Base-by-base conservation (phyloP, 352 stramenopile genomes). In the Pythium insidiosum region DNA sequence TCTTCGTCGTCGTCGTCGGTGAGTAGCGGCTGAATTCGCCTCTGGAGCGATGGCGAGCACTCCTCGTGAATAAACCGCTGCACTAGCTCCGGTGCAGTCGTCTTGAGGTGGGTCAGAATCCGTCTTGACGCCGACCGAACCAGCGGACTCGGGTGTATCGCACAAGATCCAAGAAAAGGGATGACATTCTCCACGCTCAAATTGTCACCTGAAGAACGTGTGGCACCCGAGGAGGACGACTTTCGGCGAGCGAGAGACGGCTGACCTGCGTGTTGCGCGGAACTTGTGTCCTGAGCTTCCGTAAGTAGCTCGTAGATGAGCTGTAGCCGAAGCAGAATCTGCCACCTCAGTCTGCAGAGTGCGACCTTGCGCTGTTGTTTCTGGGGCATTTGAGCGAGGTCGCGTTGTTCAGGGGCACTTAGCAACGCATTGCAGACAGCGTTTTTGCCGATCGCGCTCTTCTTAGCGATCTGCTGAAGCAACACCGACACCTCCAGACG, bases 391-490 rank as follows among this genome's bases (percentile, higher is more conserved):
- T 57, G 54, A 1, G 39, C 50, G 21, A 68, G n/a, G 23, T 85
- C 67, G 2, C 42, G 65, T 29, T 85, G 70, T 50, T 92, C 79
- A 0, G 79, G 76, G 0, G 70, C 66, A 31, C 73, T 78, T 16
- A 92, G 54, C n/a, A 89, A 47, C 6, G 76, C 76, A 30, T 87
- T 89, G 40, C 61, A 83, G 1, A 88, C 73, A 0, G 73, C 68
- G 33, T 76, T 87, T 28, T 76, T 68, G 0, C 79, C 76, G 0
- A 75, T 48, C 0, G 47, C 33, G 43, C 77, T 74, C 38, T 80
- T 84, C 4, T 30, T 48, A 1, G 68, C 70, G 0, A 85, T 37
- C 0, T 72, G 28, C 10, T 66, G 61, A 3, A 92, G 57, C 6
- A 84, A 53, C 7, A 61, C 16, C 24, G 66, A 56, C 13, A 88